Conservation (phyloP, 805 yeast genomes). For the Hagleromyces aurorensis region DNA sequence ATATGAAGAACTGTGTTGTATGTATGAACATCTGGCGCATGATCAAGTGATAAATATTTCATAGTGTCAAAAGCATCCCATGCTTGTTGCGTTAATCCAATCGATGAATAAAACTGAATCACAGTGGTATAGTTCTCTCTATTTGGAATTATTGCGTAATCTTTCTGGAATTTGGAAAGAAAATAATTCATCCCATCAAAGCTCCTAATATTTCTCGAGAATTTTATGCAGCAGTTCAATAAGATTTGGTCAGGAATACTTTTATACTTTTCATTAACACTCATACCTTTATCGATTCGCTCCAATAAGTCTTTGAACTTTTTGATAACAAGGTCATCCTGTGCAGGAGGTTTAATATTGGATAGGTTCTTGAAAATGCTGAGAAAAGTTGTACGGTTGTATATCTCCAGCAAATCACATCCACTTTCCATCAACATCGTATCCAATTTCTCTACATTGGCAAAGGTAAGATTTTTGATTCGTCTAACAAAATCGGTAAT, state of each 20-base stretch:
- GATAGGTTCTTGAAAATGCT: slow-evolving; percentile 20
- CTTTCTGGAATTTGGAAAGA: slow-evolving; percentile 17
- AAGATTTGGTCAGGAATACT: slow-evolving; percentile 14
- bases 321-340: slow-evolving; percentile 8
- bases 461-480: slow-evolving; percentile 14
- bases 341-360: slow-evolving; percentile 5
- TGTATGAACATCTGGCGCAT: slow-evolving; percentile 59
- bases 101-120: slow-evolving; percentile 20
- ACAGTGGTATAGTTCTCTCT: slow-evolving; percentile 25
- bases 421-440: slow-evolving; percentile 18
- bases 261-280: neutral
- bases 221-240: slow-evolving; percentile 22
- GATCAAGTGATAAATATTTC: slow-evolving; percentile 63
- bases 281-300: slow-evolving; percentile 14
- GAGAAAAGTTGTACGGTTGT: slow-evolving; percentile 18
- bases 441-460: slow-evolving; percentile 22
- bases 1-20: slow-evolving; percentile 68
- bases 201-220: slow-evolving; percentile 15
- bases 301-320: slow-evolving; percentile 18
- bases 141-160: slow-evolving; percentile 23
- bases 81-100: slow-evolving; percentile 39
- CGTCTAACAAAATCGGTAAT: too few relatives aligned
- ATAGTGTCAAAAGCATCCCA: slow-evolving; percentile 70
- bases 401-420: slow-evolving; percentile 7
- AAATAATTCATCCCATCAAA: slow-evolving; percentile 21